Evolutionary conservation across 2,329 filamentous ascomycete species (phyloP).

Genomic region (Alternaria burnsii): DNA sequence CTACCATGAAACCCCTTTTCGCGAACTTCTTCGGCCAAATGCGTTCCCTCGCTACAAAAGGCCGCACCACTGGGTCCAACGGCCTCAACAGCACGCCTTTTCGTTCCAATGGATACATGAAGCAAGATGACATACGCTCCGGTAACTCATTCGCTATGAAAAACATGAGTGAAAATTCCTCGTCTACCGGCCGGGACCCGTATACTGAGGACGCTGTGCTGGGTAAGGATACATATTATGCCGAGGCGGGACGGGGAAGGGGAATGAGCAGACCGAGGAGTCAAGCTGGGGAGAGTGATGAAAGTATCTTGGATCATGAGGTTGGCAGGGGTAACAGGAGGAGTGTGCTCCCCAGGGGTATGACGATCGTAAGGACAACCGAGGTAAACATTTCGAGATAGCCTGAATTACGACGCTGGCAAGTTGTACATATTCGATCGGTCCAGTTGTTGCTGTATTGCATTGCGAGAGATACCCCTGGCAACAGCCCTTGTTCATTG

Average conservation of each 20-base stretch:
- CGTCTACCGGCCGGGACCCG: slow-evolving; percentile 14
- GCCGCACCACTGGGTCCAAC: slow-evolving; percentile 18
- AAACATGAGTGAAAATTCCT: slow-evolving; percentile 17
- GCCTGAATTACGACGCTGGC: background rate
- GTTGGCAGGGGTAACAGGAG: slow-evolving; percentile 14
- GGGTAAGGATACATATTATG: slow-evolving; percentile 1
- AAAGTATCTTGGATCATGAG: slow-evolving; percentile 11
- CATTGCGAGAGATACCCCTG: slow-evolving; percentile 1
- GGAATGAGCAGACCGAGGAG: slow-evolving; percentile 2
- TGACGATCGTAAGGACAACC: slow-evolving; percentile 30
- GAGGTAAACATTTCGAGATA: slow-evolving; percentile 26
- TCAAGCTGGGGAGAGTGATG: slow-evolving; percentile 6
- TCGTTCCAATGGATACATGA: slow-evolving; percentile 30
- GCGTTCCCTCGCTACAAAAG: slow-evolving; percentile 30
- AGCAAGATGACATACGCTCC: slow-evolving; percentile 15
- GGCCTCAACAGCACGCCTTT: slow-evolving; percentile 20
- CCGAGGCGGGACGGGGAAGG: slow-evolving; percentile 10
- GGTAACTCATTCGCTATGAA: slow-evolving; percentile 20
- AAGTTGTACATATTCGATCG: background rate
- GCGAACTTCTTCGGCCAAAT: slow-evolving; percentile 34
- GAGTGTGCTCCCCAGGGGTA: slow-evolving; percentile 15
- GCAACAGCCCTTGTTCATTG: background rate
- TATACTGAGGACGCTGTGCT: slow-evolving; percentile 23
- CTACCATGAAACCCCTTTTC: slow-evolving; percentile 41
- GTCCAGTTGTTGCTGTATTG: background rate